These are phyloP conservation scores for Diaporthe sp. DNA, from an alignment of 2,329 filamentous ascomycete species.

Conservation along the genomic window DNA sequence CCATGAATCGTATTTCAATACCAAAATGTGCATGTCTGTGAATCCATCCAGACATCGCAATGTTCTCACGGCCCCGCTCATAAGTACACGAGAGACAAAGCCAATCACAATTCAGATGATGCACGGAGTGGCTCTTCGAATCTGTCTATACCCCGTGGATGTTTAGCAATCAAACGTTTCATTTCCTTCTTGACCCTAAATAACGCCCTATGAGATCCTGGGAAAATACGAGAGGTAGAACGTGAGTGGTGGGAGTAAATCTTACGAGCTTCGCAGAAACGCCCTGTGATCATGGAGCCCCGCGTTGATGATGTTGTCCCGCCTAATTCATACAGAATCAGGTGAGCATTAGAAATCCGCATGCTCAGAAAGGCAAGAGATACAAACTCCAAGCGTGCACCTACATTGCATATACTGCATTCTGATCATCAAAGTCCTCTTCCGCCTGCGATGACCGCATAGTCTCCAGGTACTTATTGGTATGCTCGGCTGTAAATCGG, in stretches of 20 bases:
- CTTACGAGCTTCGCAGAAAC: neutral
- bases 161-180: neutral
- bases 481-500: neutral
- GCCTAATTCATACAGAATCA: neutral
- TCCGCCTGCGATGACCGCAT: neutral
- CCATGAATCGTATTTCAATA: neutral
- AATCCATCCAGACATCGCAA: neutral
- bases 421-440: slow-evolving; percentile 1
- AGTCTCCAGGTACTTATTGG: neutral
- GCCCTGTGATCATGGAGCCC: neutral
- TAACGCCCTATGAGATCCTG: neutral
- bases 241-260: neutral
- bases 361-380: neutral
- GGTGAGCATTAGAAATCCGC: neutral
- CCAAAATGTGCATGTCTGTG: too few relatives aligned
- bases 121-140: neutral
- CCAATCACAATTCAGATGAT: too few relatives aligned
- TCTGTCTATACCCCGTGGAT: neutral
- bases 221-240: neutral
- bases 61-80: neutral
- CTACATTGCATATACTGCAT: neutral
- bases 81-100: neutral
- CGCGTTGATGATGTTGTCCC: neutral
- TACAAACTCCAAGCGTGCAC: too few relatives aligned
- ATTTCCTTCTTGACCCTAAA: neutral